Conservation (phyloP, 371 early-diverging fungal species). For the Chytridiales sp. region DNA sequence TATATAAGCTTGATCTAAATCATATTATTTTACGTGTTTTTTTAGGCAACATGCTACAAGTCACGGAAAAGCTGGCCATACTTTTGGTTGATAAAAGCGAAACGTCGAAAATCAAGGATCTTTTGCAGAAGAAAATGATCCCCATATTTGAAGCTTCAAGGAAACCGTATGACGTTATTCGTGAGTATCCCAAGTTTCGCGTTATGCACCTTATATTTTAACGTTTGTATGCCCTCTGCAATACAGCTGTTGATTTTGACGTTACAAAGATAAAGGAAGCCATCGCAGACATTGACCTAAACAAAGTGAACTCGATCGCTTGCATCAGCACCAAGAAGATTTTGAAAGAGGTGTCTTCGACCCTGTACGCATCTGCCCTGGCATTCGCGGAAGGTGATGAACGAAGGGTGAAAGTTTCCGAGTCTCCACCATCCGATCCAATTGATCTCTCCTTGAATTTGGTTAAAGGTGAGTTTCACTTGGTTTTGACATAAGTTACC, state of each 20-base stretch:
- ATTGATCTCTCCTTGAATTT: slow-evolving; percentile 8
- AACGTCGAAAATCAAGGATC: background rate
- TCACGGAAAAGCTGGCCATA: slow-evolving; percentile 19
- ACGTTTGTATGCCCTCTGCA: background rate
- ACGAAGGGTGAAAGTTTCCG: background rate
- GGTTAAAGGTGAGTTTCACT: slow-evolving; percentile 8
- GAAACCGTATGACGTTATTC: slow-evolving; percentile 20
- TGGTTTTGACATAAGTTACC: no score
- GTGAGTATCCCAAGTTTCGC: slow-evolving; percentile 1
- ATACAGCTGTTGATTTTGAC: background rate
- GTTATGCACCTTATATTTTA: no score
- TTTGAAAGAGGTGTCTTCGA: slow-evolving; percentile 3
- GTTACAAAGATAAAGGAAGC: background rate
- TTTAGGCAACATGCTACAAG: slow-evolving; percentile 10
- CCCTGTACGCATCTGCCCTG: slow-evolving; percentile 7
- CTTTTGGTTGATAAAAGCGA: slow-evolving; percentile 18
- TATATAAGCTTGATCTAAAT: no score
- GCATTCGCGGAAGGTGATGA: slow-evolving; percentile 5
- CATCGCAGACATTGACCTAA: background rate
- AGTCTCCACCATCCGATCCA: slow-evolving; percentile 4
- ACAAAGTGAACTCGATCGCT: slow-evolving; percentile 11
- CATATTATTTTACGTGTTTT: no score
- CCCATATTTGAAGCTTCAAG: slow-evolving; percentile 16
- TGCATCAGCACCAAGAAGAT: slow-evolving; percentile 4
- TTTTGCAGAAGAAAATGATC: slow-evolving; percentile 12